phyloP scores from a whole-genome alignment of 805 yeast species.

The Wickerhamiella cacticola region DNA sequence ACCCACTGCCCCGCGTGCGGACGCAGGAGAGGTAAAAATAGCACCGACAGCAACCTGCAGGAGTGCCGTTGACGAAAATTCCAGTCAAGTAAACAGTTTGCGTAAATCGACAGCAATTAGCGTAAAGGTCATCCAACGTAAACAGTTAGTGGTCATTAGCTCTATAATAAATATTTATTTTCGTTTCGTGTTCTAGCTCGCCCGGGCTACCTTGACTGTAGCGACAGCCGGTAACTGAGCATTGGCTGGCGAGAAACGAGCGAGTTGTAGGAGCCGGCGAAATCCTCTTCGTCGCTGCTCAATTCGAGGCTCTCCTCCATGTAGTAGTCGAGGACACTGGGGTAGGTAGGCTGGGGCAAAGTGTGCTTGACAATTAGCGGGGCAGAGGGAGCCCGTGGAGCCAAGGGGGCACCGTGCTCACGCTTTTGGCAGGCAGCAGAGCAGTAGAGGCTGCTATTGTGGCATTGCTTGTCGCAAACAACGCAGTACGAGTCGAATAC shows the following conservation, averaged over 20 bases:
- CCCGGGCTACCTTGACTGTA: neutral
- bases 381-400: too few relatives aligned
- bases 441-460: slow-evolving; percentile 26
- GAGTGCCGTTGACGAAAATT: too few relatives aligned
- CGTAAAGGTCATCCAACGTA: too few relatives aligned
- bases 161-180: slow-evolving; percentile 2
- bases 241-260: slow-evolving; percentile 7
- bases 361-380: neutral
- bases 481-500: slow-evolving; percentile 28
- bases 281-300: slow-evolving; percentile 18
- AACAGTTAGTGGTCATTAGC: neutral
- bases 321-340: slow-evolving; percentile 15
- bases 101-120: too few relatives aligned
- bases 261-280: neutral
- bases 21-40: too few relatives aligned
- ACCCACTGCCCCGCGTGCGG: too few relatives aligned
- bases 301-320: slow-evolving; percentile 7
- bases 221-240: slow-evolving; percentile 10
- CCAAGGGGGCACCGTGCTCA: slow-evolving; percentile 7
- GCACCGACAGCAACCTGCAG: too few relatives aligned
- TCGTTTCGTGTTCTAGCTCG: neutral
- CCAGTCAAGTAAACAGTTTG: too few relatives aligned
- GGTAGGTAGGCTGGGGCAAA: slow-evolving; percentile 9
- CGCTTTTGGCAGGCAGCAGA: slow-evolving; percentile 25
- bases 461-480: slow-evolving; percentile 29